Base-by-base conservation (phyloP, 495 filamentous ascomycete genomes). In the Amphirosellinia nigrospora region DNA sequence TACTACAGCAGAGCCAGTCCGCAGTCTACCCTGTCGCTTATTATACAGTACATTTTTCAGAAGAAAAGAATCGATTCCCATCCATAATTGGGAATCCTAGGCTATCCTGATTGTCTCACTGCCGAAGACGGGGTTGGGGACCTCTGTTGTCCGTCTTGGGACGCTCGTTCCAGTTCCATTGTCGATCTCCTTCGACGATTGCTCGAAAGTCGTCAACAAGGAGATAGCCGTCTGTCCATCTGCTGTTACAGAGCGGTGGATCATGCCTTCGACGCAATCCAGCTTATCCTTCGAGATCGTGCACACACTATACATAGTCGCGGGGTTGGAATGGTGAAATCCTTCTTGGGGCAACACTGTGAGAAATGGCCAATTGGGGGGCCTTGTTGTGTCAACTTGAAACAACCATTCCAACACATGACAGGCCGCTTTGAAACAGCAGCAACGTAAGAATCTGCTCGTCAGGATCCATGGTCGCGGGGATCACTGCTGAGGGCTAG, bases 341-440 rank as follows among this genome's bases (percentile, higher is more conserved):
- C 30, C 58, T 45, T 13, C 67, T 30, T n/a, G 39, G 38, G 59
- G 66, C 66, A 38, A 16, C 52, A 32, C 13, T 34, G 16, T 3
- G 28, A 16, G 39, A 23, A 23, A 30, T n/a, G 45, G 46, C 67
- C 67, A 69, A 69, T 69, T 30, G 67, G 23, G 13, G 23, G 55
- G 55, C 52, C 46, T 30, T 38, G 66, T 36, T 38, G 28, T 55
- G 11, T 69, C 67, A 53, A 64, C 23, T 69, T 69, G 67, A 69
- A 69, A 69, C 67, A 56, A 41, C 59, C 67, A 69, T 46, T 48
- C 59, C 67, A 53, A 69, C 43, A 64, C 59, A 53, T 53, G 46
- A 62, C 55, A 28, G 48, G 43, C 32, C 23, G 45, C 58, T 50
- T 64, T 69, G 67, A 69, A 69, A 69, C 67, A 64, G 36, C 34